Evolutionary conservation across 306 rosid species (phyloP).

Genomic region (Hippophae rhamnoides): DNA sequence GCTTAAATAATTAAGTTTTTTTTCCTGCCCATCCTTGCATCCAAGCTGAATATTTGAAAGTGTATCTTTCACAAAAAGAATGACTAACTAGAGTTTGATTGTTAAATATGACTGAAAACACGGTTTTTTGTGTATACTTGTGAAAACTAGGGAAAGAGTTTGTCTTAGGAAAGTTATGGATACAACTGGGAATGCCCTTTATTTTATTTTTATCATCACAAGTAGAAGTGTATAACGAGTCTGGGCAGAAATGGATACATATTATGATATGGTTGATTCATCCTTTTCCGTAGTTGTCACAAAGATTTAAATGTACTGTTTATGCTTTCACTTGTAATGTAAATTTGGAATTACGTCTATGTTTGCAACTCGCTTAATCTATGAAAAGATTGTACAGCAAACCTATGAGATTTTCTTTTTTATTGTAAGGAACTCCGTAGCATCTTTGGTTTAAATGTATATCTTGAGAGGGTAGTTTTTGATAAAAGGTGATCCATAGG

Average conservation of each 20-base stretch:
- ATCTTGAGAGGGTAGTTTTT: not conserved
- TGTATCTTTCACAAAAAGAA: not conserved
- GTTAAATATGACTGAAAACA: not conserved
- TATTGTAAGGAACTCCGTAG: slow-evolving; percentile 1
- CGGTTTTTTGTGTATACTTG: not conserved
- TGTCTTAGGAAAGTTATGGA: not conserved
- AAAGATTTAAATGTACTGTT: not conserved
- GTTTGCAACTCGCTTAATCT: not conserved
- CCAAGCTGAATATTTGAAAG: slow-evolving; percentile 1
- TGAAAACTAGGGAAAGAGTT: not conserved
- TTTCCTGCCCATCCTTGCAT: slow-evolving; percentile 8
- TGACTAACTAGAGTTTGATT: not conserved
- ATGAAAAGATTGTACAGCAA: not conserved
- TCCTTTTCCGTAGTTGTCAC: no score
- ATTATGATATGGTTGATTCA: no score
- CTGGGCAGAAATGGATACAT: no score
- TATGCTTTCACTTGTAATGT: not conserved
- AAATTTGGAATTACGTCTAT: not conserved
- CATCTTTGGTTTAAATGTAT: not conserved
- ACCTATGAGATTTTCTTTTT: slow-evolving; percentile 1
- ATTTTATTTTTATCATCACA: not conserved
- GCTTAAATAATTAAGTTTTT: slow-evolving; percentile 9
- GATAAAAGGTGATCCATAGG: no score
- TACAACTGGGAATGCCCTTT: not conserved
- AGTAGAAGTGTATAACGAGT: not conserved